Evolutionary conservation across 2,329 filamentous ascomycete species (phyloP).

Genomic region (Fusarium newnesense): DNA sequence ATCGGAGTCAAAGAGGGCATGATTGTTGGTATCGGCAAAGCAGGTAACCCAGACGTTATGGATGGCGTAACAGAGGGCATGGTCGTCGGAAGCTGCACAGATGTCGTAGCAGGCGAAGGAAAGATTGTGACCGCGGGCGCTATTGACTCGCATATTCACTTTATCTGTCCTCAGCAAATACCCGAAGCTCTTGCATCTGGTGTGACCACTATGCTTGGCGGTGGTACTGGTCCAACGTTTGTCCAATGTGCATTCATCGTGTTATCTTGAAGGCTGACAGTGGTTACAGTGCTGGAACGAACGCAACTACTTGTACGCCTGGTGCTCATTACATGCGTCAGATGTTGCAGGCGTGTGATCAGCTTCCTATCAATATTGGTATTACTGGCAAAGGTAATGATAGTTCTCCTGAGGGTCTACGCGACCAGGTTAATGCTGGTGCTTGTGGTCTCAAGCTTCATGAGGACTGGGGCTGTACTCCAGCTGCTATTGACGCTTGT

Average conservation of each 20-base stretch:
- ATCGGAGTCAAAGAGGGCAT: constrained; percentile 90
- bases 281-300: constrained; percentile 77
- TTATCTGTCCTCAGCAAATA: constrained; percentile 94
- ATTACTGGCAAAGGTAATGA: constrained; percentile 97
- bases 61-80: constrained; percentile 81
- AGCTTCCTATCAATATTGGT: constrained; percentile 84
- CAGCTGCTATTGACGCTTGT: constrained; percentile 90
- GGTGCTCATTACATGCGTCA: constrained; percentile 83
- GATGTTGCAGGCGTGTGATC: constrained; percentile 90
- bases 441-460: constrained; percentile 93
- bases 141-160: constrained; percentile 91
- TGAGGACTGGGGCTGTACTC: constrained; percentile 95
- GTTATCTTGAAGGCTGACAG: constrained; percentile 15
- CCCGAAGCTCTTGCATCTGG: constrained; percentile 85
- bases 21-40: constrained; percentile 92
- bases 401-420: constrained; percentile 73
- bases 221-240: constrained; percentile 89
- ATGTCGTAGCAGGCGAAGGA: constrained; percentile 90
- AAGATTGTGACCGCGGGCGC: constrained; percentile 92
- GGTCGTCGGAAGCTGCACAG: constrained; percentile 87
- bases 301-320: constrained; percentile 93
- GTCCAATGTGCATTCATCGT: constrained; percentile 27
- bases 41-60: constrained; percentile 98
- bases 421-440: constrained; percentile 84
- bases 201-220: constrained; percentile 90